Base-by-base conservation (phyloP, 2,329 filamentous ascomycete genomes). In the Fusarium begoniae region DNA sequence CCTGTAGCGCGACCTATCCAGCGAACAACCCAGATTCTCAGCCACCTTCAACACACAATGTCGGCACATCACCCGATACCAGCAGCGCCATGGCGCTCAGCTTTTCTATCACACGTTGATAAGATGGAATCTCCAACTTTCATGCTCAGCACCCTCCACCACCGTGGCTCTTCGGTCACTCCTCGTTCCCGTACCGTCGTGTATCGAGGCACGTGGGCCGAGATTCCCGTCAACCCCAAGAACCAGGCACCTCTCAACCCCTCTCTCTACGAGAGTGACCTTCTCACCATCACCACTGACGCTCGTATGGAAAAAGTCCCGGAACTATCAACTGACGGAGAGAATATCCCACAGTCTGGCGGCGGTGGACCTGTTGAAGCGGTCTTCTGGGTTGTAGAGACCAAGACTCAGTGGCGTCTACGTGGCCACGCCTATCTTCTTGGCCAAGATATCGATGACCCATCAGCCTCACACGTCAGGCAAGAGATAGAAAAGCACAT, bases 261-360 rank as follows among this genome's bases (percentile, higher is more conserved):
- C 9, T 75, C 84, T 35, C 55, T 82, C 2, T 98, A 90, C 80
- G 91, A 93, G 78, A 94, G 90, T 76, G 95, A 98, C 74, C 85
- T 96, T 76, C 89, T 93, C 7, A 92, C 93, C 2, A 92, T 98
- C 79, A 98, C 96, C 2, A 98, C 95, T 0, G 96, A 98, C 81
- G 90, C 90, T 14, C 90, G 96, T 51, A 98, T 97, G 94, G 88
- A 91, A 68, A 98, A 98, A 85, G 86, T 93, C 1, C 85, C 86
- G 6, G 92, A 98, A 82, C 82, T 98, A 8, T 89, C 30, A 86
- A 51, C 43, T 51, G 66, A 59, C 83, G 86, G 43, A 83, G 84
- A 77, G 85, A 85, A 45, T 5, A 28, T 66, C 13, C 56, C 55
- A 22, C 73, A 75, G 85, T 90, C 63, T 70, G 91, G 91, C 15